Conservation (phyloP, 2,329 filamentous ascomycete species). For the Aspergillus carbonarius region DNA sequence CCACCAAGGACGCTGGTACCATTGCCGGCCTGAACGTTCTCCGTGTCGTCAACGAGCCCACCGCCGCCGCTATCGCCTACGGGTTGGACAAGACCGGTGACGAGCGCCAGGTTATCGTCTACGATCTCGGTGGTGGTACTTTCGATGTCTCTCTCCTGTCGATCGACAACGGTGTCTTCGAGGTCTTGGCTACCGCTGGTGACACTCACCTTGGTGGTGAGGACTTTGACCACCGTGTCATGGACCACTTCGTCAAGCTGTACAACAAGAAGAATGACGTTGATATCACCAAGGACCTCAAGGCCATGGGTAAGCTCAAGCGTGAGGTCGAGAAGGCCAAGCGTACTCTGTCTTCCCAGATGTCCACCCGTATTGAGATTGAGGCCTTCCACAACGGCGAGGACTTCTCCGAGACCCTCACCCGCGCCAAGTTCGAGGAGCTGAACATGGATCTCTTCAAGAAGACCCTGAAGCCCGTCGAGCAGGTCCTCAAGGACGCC, state of each 20-base stretch:
- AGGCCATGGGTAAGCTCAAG: conserved; percentile 99
- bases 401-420: conserved; percentile 97
- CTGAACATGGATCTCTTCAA: conserved; percentile 99
- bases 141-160: conserved; percentile 93
- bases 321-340: conserved; percentile 99
- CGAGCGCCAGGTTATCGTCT: conserved; percentile 87
- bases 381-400: conserved; percentile 96
- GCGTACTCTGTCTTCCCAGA: conserved; percentile 92
- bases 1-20: conserved; percentile 89
- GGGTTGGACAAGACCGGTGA: conserved; percentile 82
- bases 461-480: conserved; percentile 97
- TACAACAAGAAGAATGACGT: conserved; percentile 99
- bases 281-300: conserved; percentile 89
- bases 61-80: conserved; percentile 91
- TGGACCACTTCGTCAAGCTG: conserved; percentile 91
- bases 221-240: conserved; percentile 97
- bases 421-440: conserved; percentile 98
- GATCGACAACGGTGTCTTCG: conserved; percentile 89
- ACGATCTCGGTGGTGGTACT: conserved; percentile 91
- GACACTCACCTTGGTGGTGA: conserved; percentile 97
- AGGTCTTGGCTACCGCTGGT: conserved; percentile 92
- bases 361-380: conserved; percentile 92
- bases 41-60: conserved; percentile 95
- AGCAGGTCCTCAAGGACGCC: conserved; percentile 97
- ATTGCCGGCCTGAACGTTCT: conserved; percentile 94